phyloP scores from a whole-genome alignment of 768 basidiomycete species.

The Mycena filopes region DNA sequence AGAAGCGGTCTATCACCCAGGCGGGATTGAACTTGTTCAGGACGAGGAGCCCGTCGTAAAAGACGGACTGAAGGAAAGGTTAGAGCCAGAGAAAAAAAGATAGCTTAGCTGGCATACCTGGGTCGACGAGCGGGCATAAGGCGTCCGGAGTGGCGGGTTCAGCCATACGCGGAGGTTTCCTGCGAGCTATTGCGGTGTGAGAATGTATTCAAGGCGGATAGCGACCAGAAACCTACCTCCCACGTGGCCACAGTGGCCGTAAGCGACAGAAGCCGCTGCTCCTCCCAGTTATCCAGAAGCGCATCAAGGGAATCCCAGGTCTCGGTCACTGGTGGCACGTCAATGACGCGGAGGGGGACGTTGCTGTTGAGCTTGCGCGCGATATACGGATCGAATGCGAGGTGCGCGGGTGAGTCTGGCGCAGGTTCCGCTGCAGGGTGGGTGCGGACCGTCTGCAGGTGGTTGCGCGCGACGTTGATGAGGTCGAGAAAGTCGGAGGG shows the following conservation, averaged over 20 bases:
- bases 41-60: constrained; percentile 66
- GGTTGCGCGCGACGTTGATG: constrained; percentile 52
- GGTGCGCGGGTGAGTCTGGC: constrained; percentile 57
- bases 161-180: constrained; percentile 64
- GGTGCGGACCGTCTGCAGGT: constrained; percentile 53
- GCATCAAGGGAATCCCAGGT: constrained; percentile 63
- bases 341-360: constrained; percentile 73
- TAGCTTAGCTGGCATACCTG: constrained; percentile 55
- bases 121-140: constrained; percentile 71
- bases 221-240: constrained; percentile 58
- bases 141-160: constrained; percentile 50
- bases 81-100: constrained; percentile 16
- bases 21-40: constrained; percentile 59
- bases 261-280: constrained; percentile 57
- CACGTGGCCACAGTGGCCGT: constrained; percentile 63
- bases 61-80: constrained; percentile 55
- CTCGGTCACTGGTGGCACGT: constrained; percentile 56
- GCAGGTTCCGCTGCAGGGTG: constrained; percentile 49
- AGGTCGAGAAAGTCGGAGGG: constrained; percentile 48
- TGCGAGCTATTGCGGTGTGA: constrained; percentile 48
- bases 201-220: neutral
- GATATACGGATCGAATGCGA: constrained; percentile 74
- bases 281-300: constrained; percentile 67
- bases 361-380: constrained; percentile 73
- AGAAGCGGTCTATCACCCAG: constrained; percentile 74